These are phyloP conservation scores for Alternaria novae-zelandiae DNA, from an alignment of 2,329 filamentous ascomycete genomes.

Conservation along the genomic window DNA sequence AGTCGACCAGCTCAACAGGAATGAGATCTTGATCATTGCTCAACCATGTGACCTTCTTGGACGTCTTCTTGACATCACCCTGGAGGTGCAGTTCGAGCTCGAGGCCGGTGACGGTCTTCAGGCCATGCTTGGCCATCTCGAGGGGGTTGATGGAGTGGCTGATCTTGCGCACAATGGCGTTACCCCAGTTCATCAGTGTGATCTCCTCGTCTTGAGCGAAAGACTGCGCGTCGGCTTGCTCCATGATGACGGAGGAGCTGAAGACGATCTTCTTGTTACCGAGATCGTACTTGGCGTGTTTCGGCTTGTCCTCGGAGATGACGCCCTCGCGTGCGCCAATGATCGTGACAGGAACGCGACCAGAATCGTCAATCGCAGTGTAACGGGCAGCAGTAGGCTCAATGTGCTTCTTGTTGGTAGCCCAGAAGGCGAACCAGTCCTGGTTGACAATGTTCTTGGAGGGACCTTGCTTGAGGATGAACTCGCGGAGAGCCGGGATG, in stretches of 20 bases:
- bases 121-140: conserved; percentile 49
- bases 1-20: conserved; percentile 86
- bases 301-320: conserved; percentile 76
- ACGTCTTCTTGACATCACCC: conserved; percentile 92
- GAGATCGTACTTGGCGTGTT: conserved; percentile 88
- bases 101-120: conserved; percentile 67
- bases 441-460: conserved; percentile 83
- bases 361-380: conserved; percentile 68
- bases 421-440: conserved; percentile 75
- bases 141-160: conserved; percentile 59
- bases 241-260: conserved; percentile 76
- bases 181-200: conserved; percentile 96
- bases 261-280: conserved; percentile 87
- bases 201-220: conserved; percentile 90
- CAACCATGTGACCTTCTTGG: conserved; percentile 97
- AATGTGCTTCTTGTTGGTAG: conserved; percentile 61
- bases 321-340: conserved; percentile 63
- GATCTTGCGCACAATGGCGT: conserved; percentile 77
- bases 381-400: conserved; percentile 57
- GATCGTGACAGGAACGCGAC: conserved; percentile 73
- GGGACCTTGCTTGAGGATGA: conserved; percentile 83
- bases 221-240: conserved; percentile 82
- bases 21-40: conserved; percentile 78
- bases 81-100: conserved; percentile 87
- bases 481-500: conserved; percentile 78